phyloP scores from a whole-genome alignment of 768 basidiomycete genomes.

The Suillus bovinus region DNA sequence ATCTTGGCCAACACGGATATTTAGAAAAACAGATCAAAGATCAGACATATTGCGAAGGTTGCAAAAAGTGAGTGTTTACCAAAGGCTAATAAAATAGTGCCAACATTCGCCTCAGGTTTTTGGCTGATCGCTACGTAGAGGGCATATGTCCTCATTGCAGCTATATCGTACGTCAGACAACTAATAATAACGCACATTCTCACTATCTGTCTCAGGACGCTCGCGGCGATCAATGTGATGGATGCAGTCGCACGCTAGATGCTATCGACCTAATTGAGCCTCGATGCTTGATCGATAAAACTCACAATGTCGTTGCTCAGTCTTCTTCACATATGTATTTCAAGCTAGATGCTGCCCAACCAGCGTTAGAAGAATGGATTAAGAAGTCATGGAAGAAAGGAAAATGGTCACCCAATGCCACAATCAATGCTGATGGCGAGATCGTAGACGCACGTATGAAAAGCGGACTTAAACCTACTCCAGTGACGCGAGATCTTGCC shows the following conservation, averaged over 20 bases:
- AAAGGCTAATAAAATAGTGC: not conserved
- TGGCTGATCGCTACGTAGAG: slow-evolving; percentile 97
- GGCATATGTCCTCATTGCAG: slow-evolving; percentile 96
- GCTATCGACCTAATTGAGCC: slow-evolving; percentile 93
- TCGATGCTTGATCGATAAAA: slow-evolving; percentile 85
- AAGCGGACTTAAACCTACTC: slow-evolving; percentile 82
- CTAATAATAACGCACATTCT: not conserved
- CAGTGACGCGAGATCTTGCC: slow-evolving; percentile 88
- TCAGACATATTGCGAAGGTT: slow-evolving; percentile 94
- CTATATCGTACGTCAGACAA: slow-evolving; percentile 58
- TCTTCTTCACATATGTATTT: slow-evolving; percentile 92
- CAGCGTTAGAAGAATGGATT: slow-evolving; percentile 86
- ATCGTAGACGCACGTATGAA: slow-evolving; percentile 89
- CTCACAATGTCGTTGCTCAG: slow-evolving; percentile 73
- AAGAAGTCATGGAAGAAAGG: slow-evolving; percentile 75
- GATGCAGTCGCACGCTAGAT: slow-evolving; percentile 89
- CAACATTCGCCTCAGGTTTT: slow-evolving; percentile 54
- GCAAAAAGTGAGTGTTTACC: slow-evolving; percentile 61
- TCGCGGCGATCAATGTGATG: slow-evolving; percentile 97
- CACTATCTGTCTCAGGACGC: slow-evolving; percentile 62
- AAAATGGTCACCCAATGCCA: slow-evolving; percentile 91
- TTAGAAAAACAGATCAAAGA: slow-evolving; percentile 85
- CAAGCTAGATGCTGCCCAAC: slow-evolving; percentile 80
- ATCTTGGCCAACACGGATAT: slow-evolving; percentile 74
- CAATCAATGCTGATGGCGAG: slow-evolving; percentile 85